Base-by-base conservation (phyloP, 176 grass and related monocot genomes). In the Zea luxurians region DNA sequence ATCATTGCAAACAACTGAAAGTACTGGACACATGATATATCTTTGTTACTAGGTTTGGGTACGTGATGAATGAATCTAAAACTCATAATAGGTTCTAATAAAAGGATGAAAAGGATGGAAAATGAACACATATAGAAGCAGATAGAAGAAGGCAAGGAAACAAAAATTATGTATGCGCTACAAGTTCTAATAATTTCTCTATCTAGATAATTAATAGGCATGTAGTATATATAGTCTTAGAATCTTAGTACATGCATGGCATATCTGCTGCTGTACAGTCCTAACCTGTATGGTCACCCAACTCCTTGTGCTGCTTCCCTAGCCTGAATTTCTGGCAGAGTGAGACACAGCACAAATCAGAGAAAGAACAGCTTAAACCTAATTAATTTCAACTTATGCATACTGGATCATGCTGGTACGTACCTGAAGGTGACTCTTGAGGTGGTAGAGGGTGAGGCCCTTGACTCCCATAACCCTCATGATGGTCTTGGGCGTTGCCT, bases 401-500 rank as follows among this genome's bases (percentile, higher is more conserved):
- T 60, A 58, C 21, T 2, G n/a, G 59, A 34, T 35, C 9, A 35
- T 44, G n/a, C 27, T 40, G 37, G 49, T 50, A 66, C 79, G 11
- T 89, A 97, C 95, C 87, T 97, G 95, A 63, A 97, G 91, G 65
- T 97, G 95, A 47, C 95, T 97, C 87, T 97, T 97, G 64, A 97
- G 91, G 59, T 97, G 95, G 9, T 97, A 97, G 4, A 97, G 91
- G 5, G 95, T 97, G 48, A 97, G 95, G 16, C 95, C 95, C 75
- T 97, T 97, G 6, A 97, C 95, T 72, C 95, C 95, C 95, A 97
- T 97, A 70, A 92, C 95, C 85, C 91, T 97, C 95, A 97, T 92
- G 86, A 97, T 97, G 41, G 95, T 97, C 74, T 97, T 97, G 65
- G 95, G 95, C 41, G 95, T 97, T 11, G 95, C 95, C 83, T 97